Conservation (phyloP, 257 asterid species). For the Coffea eugenioides region DNA sequence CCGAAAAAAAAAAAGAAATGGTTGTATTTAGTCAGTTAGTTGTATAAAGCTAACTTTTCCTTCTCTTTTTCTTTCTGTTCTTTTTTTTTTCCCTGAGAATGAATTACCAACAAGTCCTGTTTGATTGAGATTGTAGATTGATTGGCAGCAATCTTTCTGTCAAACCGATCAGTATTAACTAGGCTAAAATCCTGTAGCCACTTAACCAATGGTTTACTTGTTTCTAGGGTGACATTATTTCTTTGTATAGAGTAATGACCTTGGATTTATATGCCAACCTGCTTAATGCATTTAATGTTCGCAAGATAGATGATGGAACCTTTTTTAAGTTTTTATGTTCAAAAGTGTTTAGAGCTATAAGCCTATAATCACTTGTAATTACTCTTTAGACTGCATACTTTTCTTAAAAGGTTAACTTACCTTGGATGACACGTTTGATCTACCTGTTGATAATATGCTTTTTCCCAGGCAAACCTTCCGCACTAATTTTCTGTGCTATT, state of each 20-base stretch:
- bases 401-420: background rate
- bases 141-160: background rate
- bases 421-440: background rate
- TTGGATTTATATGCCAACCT: background rate
- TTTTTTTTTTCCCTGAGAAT: background rate
- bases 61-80: background rate
- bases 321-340: background rate
- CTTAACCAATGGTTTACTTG: background rate
- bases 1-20: background rate
- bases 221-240: background rate
- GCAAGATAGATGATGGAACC: background rate
- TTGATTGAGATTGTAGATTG: too few relatives aligned
- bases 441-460: background rate
- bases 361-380: too few relatives aligned
- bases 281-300: background rate
- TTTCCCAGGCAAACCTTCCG: background rate
- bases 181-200: background rate
- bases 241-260: background rate
- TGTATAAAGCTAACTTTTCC: background rate
- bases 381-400: too few relatives aligned
- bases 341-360: too few relatives aligned
- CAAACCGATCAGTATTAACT: background rate
- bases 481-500: constrained; percentile 1
- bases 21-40: background rate
- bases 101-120: background rate